phyloP scores from a whole-genome alignment of 371 early-diverging fungal genomes.

The Mucor indicus region DNA sequence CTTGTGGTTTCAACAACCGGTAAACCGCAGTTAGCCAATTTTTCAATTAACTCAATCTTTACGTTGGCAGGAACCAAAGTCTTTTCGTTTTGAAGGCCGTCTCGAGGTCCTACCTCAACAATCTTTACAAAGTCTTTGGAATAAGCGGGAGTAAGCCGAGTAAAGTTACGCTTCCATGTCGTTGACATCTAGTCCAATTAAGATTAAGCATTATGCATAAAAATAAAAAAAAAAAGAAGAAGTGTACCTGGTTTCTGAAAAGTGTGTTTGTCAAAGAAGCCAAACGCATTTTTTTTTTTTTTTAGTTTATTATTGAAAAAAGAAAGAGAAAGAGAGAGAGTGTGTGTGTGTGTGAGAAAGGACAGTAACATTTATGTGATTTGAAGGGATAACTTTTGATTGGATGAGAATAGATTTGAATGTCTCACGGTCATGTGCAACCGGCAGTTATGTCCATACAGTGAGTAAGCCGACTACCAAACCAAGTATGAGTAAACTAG shows the following conservation, averaged over 20 bases:
- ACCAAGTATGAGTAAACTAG: slow-evolving; percentile 12
- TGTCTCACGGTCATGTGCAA: slow-evolving; percentile 21
- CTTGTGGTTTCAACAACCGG: slow-evolving; percentile 88
- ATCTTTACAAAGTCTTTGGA: slow-evolving; percentile 59
- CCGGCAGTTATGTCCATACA: slow-evolving; percentile 1
- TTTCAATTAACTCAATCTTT: slow-evolving; percentile 85
- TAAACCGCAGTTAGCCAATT: slow-evolving; percentile 81
- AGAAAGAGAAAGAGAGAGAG: neutral
- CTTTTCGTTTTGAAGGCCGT: slow-evolving; percentile 97
- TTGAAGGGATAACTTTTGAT: neutral
- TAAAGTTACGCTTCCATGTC: neutral
- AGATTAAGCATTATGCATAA: neutral
- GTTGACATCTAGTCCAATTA: neutral
- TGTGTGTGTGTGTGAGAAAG: neutral
- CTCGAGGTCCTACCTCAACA: slow-evolving; percentile 94
- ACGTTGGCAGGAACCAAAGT: slow-evolving; percentile 73
- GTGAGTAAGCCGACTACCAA: slow-evolving; percentile 13
- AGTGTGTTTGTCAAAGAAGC: too few relatives aligned
- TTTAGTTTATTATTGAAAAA: neutral
- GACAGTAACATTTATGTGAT: too few relatives aligned
- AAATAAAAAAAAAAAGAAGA: neutral
- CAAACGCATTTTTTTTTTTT: slow-evolving; percentile 3
- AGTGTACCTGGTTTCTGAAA: neutral
- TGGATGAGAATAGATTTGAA: neutral
- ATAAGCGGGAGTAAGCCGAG: neutral